A percentile compares a stretch with the other conserved stretches of the same genome.
These are phyloP conservation scores for Camelina laxa DNA, from an alignment of 345 rosid species.

Conservation along the genomic window DNA sequence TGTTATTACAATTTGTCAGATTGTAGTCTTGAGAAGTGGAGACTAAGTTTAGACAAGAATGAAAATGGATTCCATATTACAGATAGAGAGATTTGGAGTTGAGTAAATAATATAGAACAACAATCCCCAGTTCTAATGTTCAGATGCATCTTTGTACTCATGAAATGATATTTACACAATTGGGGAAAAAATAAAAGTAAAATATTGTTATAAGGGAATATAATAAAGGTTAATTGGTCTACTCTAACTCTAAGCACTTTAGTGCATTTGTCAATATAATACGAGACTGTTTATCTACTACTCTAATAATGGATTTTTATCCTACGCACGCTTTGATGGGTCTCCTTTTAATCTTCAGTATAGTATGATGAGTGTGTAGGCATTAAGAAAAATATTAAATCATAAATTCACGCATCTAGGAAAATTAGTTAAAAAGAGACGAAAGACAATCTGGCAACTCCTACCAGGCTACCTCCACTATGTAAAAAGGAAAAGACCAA, in stretches of 20 bases:
- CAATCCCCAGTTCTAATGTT: background rate
- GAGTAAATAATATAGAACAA: conserved; percentile 1
- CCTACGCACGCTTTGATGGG: too few species aligned
- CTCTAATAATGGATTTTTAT: too few species aligned
- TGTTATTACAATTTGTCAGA: conserved; percentile 69
- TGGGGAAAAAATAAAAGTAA: too few species aligned
- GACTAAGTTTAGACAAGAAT: conserved; percentile 49
- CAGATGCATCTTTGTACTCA: conserved; percentile 29
- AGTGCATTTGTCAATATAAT: too few species aligned
- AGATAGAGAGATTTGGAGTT: conserved; percentile 42
- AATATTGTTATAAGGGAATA: too few species aligned
- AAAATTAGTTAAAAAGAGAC: background rate
- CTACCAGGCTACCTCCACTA: background rate
- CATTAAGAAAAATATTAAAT: background rate
- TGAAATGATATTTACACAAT: conserved; percentile 11
- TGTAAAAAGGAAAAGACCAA: background rate
- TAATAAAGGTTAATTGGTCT: too few species aligned
- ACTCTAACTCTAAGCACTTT: too few species aligned
- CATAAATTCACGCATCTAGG: background rate
- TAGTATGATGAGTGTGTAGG: too few species aligned
- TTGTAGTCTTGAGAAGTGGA: conserved; percentile 69
- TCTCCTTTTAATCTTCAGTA: too few species aligned
- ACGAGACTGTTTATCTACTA: too few species aligned
- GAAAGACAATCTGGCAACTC: background rate
- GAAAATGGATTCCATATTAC: conserved; percentile 32